These are phyloP conservation scores for Cutaneotrichosporon sp. DNA, from an alignment of 1,284 basidiomycete genomes.

Conservation along the genomic window DNA sequence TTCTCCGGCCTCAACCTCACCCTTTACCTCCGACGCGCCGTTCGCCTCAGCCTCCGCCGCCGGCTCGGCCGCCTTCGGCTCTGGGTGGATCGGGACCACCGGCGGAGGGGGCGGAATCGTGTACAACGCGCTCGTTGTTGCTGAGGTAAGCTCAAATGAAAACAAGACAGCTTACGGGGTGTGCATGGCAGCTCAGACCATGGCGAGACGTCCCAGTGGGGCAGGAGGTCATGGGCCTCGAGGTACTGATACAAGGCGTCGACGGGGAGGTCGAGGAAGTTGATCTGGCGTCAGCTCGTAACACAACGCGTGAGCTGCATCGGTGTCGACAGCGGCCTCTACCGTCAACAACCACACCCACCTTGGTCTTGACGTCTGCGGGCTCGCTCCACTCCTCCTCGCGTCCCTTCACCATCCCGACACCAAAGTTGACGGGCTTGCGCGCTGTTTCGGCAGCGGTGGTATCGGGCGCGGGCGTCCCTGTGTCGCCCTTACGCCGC, in stretches of 20 bases:
- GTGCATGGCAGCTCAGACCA: slow-evolving; percentile 44
- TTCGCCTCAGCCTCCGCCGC: background rate
- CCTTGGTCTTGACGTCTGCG: slow-evolving; percentile 40
- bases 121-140: slow-evolving; percentile 30
- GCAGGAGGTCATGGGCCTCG: slow-evolving; percentile 40
- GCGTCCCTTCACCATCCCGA: slow-evolving; percentile 28
- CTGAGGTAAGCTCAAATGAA: slow-evolving; percentile 12
- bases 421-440: slow-evolving; percentile 15
- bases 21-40: background rate
- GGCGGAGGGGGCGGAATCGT: slow-evolving; percentile 24
- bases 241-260: slow-evolving; percentile 43
- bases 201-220: slow-evolving; percentile 40
- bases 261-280: slow-evolving; percentile 41
- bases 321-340: background rate
- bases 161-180: slow-evolving; percentile 31
- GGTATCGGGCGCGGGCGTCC: slow-evolving; percentile 16
- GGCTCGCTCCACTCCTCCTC: slow-evolving; percentile 40
- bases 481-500: slow-evolving; percentile 34
- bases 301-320: too few relatives aligned
- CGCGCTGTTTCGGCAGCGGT: slow-evolving; percentile 6
- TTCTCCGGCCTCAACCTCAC: background rate
- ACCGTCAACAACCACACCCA: slow-evolving; percentile 15
- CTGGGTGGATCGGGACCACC: slow-evolving; percentile 14
- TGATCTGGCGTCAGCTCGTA: slow-evolving; percentile 30
- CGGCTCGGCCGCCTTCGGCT: slow-evolving; percentile 4